Evolutionary conservation across 31 red algal species (phyloP).

Genomic region (Endocladia muricata): DNA sequence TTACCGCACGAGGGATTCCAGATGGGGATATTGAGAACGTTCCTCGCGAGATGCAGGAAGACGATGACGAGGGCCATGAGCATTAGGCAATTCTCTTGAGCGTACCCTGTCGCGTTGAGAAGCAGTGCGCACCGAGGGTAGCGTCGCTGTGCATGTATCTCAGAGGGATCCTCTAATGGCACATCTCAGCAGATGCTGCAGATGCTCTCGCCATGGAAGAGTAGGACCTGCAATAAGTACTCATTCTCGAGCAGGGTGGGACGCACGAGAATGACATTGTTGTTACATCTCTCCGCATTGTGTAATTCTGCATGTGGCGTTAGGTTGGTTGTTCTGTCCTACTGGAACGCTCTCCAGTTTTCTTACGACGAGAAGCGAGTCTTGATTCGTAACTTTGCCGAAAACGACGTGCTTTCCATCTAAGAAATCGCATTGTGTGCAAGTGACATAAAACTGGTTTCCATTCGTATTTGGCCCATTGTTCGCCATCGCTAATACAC

Average conservation of each 20-base stretch:
- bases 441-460: constrained; percentile 93
- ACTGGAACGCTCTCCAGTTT: constrained; percentile 41
- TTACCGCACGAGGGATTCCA: constrained; percentile 57
- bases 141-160: no score
- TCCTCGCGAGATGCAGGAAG: constrained; percentile 26
- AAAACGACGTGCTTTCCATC: constrained; percentile 93
- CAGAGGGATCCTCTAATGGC: no score
- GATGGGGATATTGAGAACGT: constrained; percentile 70
- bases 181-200: no score
- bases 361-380: constrained; percentile 48
- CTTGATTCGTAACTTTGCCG: constrained; percentile 72
- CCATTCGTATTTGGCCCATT: constrained; percentile 90
- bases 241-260: no score
- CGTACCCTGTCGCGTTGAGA: no score
- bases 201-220: no score
- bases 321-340: constrained; percentile 26
- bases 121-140: no score
- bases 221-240: no score
- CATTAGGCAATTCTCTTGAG: constrained; percentile 11
- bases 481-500: constrained; percentile 92
- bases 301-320: constrained; percentile 18
- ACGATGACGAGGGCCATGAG: constrained; percentile 60
- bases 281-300: constrained; percentile 64
- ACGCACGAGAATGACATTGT: no score
- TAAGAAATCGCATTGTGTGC: constrained; percentile 49